Evolutionary conservation across 1,139 yeast genomes (phyloP), one percentile per base, ranked within the genome.

Genomic region (Pichia sp.): DNA sequence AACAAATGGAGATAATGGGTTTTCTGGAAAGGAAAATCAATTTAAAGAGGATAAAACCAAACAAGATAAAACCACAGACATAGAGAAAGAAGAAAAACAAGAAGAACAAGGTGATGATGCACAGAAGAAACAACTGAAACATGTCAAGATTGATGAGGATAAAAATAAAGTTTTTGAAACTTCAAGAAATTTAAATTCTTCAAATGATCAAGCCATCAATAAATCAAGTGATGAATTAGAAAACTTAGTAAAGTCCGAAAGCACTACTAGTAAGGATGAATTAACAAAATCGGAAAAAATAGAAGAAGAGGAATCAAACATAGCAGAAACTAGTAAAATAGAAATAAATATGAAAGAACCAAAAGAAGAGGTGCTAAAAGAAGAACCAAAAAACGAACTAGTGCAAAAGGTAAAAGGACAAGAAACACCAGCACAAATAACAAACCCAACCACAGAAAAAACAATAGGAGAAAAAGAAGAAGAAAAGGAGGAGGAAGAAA

Each of bases 101-200:
- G 39, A 40, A 27, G 49, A 48, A 35, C 11, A n/a, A 11, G 26
- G 10, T 1, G 5, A 35, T 7, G 29, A 7, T 25, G 36, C n/a
- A 2, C 29, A 9, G 7, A 36, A 7, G 9, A 30, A 25, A 18
- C n/a, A 47, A 36, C 11, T 43, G 5, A 52, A 51, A 30, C 54
- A 47, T 39, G 56, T 53, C 3, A 45, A 26, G 9, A 55, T 50
- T 40, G 55, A 56, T 34, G 55, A 52, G 34, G 49, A 51, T 10
- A 45, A 46, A 33, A 51, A 49, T n/a, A 51, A 46, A 33, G 40
- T 46, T 18, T 40, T 44, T 11, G 32, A 31, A 26, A n/a, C 7
- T 33, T 9, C 32, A 34, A 4, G 38, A 40, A 10, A 28, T 7
- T 27, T 8, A 6, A 30, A 37, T 10, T n/a, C 26, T 8, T n/a